phyloP scores from a whole-genome alignment of 2,329 filamentous ascomycete species.

The Aspergillus sp. region DNA sequence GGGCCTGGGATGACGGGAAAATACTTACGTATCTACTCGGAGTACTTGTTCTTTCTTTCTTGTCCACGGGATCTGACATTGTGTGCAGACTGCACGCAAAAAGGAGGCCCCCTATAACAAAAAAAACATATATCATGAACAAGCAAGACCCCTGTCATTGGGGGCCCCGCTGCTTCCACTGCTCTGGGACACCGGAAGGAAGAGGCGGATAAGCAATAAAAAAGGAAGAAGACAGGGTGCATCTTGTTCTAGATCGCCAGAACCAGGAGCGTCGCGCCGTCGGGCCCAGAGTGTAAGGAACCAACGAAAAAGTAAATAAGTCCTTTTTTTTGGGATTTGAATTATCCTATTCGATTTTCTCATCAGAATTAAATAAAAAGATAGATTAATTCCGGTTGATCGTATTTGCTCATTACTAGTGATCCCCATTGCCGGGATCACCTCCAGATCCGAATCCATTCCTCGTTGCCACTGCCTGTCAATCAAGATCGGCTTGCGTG shows the following conservation, averaged over 20 bases:
- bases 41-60: background rate
- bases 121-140: slow-evolving; percentile 10
- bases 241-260: slow-evolving; percentile 32
- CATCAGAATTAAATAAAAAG: slow-evolving; percentile 5
- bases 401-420: slow-evolving; percentile 18
- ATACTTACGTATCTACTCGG: background rate
- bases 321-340: background rate
- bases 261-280: background rate
- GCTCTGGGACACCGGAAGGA: slow-evolving; percentile 22
- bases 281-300: slow-evolving; percentile 3
- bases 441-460: slow-evolving; percentile 12
- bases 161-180: slow-evolving; percentile 27
- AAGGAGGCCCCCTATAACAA: slow-evolving; percentile 13
- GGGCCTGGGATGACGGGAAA: background rate
- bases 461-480: slow-evolving; percentile 12
- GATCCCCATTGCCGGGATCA: slow-evolving; percentile 17
- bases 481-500: slow-evolving; percentile 3
- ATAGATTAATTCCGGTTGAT: slow-evolving; percentile 7
- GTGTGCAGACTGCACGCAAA: background rate
- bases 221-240: background rate
- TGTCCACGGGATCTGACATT: slow-evolving; percentile 5
- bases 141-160: slow-evolving; percentile 21
- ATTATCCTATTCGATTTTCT: slow-evolving; percentile 5
- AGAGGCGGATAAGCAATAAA: slow-evolving; percentile 11
- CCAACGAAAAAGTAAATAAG: slow-evolving; percentile 13